Conservation (phyloP, 305 asterid genomes). For the Fraxinus angustifolia region DNA sequence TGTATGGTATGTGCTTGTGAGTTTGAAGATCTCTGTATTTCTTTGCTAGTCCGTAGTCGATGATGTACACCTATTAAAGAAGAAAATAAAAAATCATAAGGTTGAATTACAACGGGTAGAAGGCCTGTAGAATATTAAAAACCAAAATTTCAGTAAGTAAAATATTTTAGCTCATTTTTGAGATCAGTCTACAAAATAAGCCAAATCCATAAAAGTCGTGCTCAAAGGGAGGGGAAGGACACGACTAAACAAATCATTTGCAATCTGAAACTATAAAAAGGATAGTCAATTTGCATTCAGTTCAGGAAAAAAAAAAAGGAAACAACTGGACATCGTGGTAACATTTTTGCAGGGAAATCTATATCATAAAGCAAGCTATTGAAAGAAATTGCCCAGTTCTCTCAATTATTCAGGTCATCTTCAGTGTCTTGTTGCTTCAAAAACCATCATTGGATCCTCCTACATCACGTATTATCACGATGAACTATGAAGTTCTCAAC, state of each 20-base stretch:
- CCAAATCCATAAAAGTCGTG: background rate
- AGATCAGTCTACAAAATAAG: background rate
- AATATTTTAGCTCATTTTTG: background rate
- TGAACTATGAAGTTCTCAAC: background rate
- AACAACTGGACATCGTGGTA: background rate
- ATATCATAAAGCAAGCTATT: background rate
- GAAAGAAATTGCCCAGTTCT: background rate
- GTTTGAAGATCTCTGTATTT: slow-evolving; percentile 80
- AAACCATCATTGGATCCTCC: background rate
- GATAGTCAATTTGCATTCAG: background rate
- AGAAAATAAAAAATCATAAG: slow-evolving; percentile 1
- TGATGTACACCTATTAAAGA: slow-evolving; percentile 60
- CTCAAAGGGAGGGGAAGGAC: background rate
- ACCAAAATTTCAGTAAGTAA: background rate
- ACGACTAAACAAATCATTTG: background rate
- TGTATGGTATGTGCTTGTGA: slow-evolving; percentile 84
- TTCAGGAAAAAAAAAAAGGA: background rate
- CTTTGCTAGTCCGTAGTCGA: slow-evolving; percentile 86
- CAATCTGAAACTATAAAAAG: background rate
- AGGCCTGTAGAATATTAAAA: background rate
- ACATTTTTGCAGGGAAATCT: background rate
- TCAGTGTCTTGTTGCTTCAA: background rate
- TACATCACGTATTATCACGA: background rate
- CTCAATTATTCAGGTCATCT: background rate
- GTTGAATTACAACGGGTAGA: slow-evolving; percentile 4